Conservation (phyloP, 331 rosid genomes). For the Rhamnella rubrinervis region DNA sequence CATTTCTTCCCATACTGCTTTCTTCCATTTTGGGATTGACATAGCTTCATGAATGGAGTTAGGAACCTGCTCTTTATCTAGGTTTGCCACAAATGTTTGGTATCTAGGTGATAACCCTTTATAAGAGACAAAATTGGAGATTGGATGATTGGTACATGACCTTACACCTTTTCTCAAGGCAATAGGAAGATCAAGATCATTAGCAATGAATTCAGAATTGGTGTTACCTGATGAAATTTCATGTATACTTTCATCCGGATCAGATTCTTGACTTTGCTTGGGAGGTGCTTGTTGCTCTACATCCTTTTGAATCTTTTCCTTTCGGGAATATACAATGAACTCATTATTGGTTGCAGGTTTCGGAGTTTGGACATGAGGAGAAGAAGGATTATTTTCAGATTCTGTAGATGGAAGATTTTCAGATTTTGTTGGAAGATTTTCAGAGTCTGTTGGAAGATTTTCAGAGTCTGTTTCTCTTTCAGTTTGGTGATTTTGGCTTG, state of each 20-base stretch:
- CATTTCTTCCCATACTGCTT: too few species aligned
- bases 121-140: not conserved
- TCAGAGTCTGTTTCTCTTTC: too few species aligned
- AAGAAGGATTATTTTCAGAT: not conserved
- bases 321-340: not conserved
- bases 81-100: too few species aligned
- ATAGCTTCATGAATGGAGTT: too few species aligned
- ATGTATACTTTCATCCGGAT: not conserved
- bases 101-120: too few species aligned
- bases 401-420: not conserved
- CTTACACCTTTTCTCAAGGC: not conserved
- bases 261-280: not conserved
- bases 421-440: too few species aligned
- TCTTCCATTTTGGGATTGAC: too few species aligned
- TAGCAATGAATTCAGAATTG: not conserved
- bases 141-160: not conserved
- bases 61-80: too few species aligned
- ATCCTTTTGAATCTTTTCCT: not conserved
- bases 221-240: not conserved
- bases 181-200: constrained; percentile 1
- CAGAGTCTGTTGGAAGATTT: too few species aligned
- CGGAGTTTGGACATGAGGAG: not conserved
- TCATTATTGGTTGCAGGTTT: not conserved
- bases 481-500: not conserved
- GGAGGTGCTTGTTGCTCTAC: not conserved